Evolutionary conservation across 2,329 filamentous ascomycete genomes (phyloP).

Genomic region (Nothopassalora personata): DNA sequence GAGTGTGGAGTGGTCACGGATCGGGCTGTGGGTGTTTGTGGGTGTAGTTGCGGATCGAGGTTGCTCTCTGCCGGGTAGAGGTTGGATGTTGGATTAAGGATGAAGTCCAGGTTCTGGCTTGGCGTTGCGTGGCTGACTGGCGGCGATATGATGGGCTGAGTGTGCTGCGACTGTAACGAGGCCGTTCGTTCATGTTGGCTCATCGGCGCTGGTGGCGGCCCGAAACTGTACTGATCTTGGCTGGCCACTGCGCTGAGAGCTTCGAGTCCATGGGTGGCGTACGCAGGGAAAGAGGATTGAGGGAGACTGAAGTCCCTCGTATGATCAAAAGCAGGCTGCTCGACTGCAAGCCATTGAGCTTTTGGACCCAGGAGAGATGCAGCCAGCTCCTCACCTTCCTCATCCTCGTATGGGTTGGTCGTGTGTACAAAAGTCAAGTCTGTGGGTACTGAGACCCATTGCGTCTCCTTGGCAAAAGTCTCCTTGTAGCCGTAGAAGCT

Average conservation of each 20-base stretch:
- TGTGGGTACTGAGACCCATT: conserved; percentile 60
- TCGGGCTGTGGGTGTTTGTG: conserved; percentile 16
- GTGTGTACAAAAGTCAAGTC: conserved; percentile 59
- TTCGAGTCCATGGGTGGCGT: conserved; percentile 48
- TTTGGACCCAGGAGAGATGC: background rate
- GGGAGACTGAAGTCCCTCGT: conserved; percentile 4
- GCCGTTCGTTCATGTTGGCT: conserved; percentile 26
- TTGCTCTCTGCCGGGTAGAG: conserved; percentile 32
- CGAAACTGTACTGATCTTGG: conserved; percentile 36
- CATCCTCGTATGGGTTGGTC: conserved; percentile 56
- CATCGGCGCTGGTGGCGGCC: conserved; percentile 25
- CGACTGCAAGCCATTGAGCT: background rate
- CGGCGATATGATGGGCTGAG: conserved; percentile 13
- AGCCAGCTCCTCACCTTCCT: conserved; percentile 19
- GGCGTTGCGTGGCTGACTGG: conserved; percentile 18
- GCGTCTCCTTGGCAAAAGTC: conserved; percentile 55
- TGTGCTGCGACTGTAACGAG: conserved; percentile 20
- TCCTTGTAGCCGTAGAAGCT: conserved; percentile 63
- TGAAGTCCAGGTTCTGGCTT: conserved; percentile 50
- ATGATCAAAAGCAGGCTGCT: background rate
- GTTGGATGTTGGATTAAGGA: conserved; percentile 45
- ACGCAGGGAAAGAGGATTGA: conserved; percentile 21
- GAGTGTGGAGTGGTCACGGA: conserved; percentile 6
- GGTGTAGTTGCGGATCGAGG: conserved; percentile 29
- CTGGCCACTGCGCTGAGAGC: conserved; percentile 51